Conservation (phyloP, 192 early-diverging fungal species). For the Linnemannia hyalina region DNA sequence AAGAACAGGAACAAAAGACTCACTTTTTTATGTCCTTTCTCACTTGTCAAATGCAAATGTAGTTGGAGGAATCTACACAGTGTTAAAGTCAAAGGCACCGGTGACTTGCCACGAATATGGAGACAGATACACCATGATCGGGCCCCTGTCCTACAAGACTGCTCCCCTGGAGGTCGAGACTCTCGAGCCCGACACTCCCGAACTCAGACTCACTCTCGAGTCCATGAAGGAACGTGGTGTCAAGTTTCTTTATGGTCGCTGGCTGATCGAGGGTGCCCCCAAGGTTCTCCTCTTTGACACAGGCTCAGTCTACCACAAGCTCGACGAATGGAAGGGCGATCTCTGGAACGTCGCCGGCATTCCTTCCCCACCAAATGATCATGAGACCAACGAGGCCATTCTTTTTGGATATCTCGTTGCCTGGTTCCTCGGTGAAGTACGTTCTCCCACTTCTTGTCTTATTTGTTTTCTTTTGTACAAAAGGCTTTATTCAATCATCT, state of each 20-base stretch:
- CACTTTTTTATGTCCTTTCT: too few species aligned
- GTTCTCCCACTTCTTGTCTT: background rate
- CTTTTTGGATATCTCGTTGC: conserved; percentile 92
- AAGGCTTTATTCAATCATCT: background rate
- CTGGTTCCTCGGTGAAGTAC: conserved; percentile 93
- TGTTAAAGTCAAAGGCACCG: conserved; percentile 95
- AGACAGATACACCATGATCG: conserved; percentile 90
- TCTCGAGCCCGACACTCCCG: conserved; percentile 73
- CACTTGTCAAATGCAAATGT: background rate
- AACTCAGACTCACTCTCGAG: conserved; percentile 76
- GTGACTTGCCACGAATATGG: conserved; percentile 94
- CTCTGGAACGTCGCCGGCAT: conserved; percentile 89
- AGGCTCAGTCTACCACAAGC: conserved; percentile 73
- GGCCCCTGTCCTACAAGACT: conserved; percentile 85
- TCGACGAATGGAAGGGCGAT: conserved; percentile 96
- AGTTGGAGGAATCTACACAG: conserved; percentile 98
- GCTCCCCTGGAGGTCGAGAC: conserved; percentile 92
- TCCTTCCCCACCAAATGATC: conserved; percentile 89
- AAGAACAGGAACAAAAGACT: background rate
- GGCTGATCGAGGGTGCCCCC: conserved; percentile 94
- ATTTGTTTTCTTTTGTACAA: background rate
- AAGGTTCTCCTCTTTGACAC: conserved; percentile 91
- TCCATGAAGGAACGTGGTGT: conserved; percentile 78
- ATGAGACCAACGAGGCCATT: conserved; percentile 93
- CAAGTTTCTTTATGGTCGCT: conserved; percentile 88